Base-by-base conservation (phyloP, 1,284 basidiomycete genomes). In the Farysia itapuensis region DNA sequence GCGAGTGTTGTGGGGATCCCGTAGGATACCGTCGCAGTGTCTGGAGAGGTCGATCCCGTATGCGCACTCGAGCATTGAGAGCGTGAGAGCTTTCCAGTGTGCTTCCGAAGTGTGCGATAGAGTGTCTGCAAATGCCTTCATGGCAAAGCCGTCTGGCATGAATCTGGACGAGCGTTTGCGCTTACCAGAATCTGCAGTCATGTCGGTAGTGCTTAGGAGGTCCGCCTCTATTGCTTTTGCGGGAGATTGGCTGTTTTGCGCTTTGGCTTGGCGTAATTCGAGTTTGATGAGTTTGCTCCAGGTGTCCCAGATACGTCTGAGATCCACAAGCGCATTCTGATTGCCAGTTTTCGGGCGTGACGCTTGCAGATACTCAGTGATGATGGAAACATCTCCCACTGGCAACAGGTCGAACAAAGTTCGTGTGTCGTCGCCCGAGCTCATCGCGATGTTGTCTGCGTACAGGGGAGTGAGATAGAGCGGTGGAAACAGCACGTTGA, bases 1-100 rank as follows among this genome's bases (percentile, higher is more conserved):
- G 26, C 11, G 26, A 9, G 9, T 9, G 11, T 9, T 11, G n/a
- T 9, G 11, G 26, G 49, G 56, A 24, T 41, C 42, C 23, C 46
- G 33, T 9, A 59, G 9, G 25, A 59, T 42, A 26, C 39, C 50
- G 16, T 53, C 49, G n/a, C 45, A 41, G n/a, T 22, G 20, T 6
- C 28, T 29, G 14, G 39, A 38, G 9, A 60, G 33, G n/a, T 60
- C 46, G n/a, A 60, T 41, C 25, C 43, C 46, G 33, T 53, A 60
- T 15, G 50, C 30, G 22, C 40, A 44, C 5, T 26, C n/a, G 5
- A 53, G 13, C 13, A 50, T 34, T 0, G 30, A 32, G 21, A 52
- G 37, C 12, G 32, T 41, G 12, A 54, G 32, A 15, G 38, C 35
- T 8, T 24, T 21, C 7, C 12, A 9, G 14, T 18, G 8, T 2